Conservation (phyloP, 139 green algal genomes). For the Tetradesmus lagerheimii region DNA sequence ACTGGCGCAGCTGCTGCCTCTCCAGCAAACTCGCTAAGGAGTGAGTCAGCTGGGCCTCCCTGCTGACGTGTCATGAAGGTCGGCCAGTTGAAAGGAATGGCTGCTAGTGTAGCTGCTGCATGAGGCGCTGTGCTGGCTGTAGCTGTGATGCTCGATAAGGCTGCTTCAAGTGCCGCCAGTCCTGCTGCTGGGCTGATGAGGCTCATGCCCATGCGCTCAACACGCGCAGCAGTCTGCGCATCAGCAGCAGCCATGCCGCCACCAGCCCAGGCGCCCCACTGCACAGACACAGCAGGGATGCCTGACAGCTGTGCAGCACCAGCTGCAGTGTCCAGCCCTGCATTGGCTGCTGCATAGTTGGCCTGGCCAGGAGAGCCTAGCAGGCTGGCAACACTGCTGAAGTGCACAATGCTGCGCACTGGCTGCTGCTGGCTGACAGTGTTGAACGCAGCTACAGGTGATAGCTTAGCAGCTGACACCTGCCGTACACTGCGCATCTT, state of each 20-base stretch:
- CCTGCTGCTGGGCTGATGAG: constrained; percentile 63
- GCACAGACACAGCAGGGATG: constrained; percentile 65
- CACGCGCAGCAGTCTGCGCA: constrained; percentile 55
- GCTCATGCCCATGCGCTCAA: constrained; percentile 71
- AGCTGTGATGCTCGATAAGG: neutral
- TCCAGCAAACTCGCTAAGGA: constrained; percentile 33
- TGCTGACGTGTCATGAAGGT: constrained; percentile 38
- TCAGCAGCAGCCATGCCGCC: constrained; percentile 67
- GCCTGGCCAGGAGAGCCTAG: constrained; percentile 82
- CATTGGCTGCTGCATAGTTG: constrained; percentile 86
- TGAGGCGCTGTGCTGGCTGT: neutral
- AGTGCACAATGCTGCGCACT: constrained; percentile 57
- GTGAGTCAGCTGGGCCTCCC: neutral
- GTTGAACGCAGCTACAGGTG: constrained; percentile 23
- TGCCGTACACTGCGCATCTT: constrained; percentile 48
- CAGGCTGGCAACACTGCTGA: constrained; percentile 76
- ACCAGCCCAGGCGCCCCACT: constrained; percentile 87
- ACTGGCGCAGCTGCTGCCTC: constrained; percentile 32
- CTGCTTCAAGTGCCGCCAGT: constrained; percentile 55
- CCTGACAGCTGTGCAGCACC: constrained; percentile 45
- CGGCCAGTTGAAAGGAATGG: constrained; percentile 54
- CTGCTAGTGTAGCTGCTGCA: constrained; percentile 31
- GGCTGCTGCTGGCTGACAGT: constrained; percentile 47
- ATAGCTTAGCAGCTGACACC: constrained; percentile 70
- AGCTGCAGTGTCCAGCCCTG: constrained; percentile 66